Evolutionary conservation across 2,329 filamentous ascomycete species (phyloP).

Genomic region (Aspergillus pseudotamarii): DNA sequence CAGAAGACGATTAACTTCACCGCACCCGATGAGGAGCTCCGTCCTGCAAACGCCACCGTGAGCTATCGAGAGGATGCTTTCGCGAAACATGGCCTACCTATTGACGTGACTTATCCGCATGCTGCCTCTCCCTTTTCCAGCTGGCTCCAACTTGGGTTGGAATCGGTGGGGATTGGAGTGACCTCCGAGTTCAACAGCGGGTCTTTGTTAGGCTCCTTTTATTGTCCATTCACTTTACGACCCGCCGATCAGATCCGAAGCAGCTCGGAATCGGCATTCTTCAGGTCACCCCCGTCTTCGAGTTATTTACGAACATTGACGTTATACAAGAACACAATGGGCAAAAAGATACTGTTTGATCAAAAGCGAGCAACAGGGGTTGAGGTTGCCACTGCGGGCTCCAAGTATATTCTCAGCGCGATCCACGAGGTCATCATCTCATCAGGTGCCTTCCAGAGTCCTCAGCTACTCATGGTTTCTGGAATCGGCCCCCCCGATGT

Average conservation of each 20-base stretch:
- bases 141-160: slow-evolving; percentile 42
- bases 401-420: slow-evolving; percentile 52
- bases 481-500: slow-evolving; percentile 48
- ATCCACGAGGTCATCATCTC: slow-evolving; percentile 54
- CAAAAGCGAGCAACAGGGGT: slow-evolving; percentile 50
- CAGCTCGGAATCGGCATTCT: slow-evolving; percentile 48
- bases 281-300: slow-evolving; percentile 26
- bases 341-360: slow-evolving; percentile 54
- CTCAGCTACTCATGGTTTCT: slow-evolving; percentile 57
- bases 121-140: slow-evolving; percentile 42
- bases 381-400: slow-evolving; percentile 40
- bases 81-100: slow-evolving; percentile 34
- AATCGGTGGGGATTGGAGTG: slow-evolving; percentile 44
- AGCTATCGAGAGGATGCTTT: slow-evolving; percentile 34
- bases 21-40: slow-evolving; percentile 22
- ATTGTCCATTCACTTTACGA: slow-evolving; percentile 52
- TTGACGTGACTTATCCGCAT: slow-evolving; percentile 48
- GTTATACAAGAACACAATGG: slow-evolving; percentile 49
- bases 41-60: slow-evolving; percentile 25
- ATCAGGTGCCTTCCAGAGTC: slow-evolving; percentile 57
- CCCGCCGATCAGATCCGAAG: slow-evolving; percentile 51
- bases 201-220: slow-evolving; percentile 44
- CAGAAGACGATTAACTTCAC: slow-evolving; percentile 32
- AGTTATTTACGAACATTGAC: slow-evolving; percentile 34
- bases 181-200: slow-evolving; percentile 49